A percentile compares a stretch with the other conserved stretches of the same genome.
Conservation (phyloP, 2,329 filamentous ascomycete genomes). For the Stachybotrys echinatus region DNA sequence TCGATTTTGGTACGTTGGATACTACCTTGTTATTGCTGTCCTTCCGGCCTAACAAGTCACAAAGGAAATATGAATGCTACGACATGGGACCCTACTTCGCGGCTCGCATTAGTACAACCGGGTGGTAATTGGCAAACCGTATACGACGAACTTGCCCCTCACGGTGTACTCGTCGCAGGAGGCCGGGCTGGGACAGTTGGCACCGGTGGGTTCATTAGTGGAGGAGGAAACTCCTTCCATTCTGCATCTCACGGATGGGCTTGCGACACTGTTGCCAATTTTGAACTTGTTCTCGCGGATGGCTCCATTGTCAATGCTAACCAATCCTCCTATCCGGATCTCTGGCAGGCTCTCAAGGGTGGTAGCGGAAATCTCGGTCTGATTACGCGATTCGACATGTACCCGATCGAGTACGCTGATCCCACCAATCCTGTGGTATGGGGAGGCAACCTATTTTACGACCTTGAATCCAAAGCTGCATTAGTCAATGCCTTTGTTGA, state of each 20-base stretch:
- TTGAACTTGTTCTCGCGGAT: constrained; percentile 37
- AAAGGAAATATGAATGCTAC: constrained; percentile 22
- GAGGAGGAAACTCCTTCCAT: constrained; percentile 31
- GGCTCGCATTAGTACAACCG: constrained; percentile 25
- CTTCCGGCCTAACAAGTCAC: too few species aligned
- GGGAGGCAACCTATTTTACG: constrained; percentile 23
- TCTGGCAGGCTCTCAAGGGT: constrained; percentile 42
- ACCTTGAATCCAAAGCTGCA: constrained; percentile 10
- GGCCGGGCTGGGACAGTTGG: constrained; percentile 30
- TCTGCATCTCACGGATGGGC: constrained; percentile 23
- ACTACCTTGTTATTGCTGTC: too few species aligned
- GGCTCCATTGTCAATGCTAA: constrained; percentile 38
- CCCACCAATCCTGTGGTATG: constrained; percentile 19
- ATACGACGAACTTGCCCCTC: constrained; percentile 25
- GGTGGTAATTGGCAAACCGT: constrained; percentile 31
- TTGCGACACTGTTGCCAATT: constrained; percentile 36
- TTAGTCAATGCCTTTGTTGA: constrained; percentile 24
- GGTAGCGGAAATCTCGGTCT: constrained; percentile 41
- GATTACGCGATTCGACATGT: constrained; percentile 26
- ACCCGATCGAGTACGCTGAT: constrained; percentile 21
- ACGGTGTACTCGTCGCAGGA: constrained; percentile 25
- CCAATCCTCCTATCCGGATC: constrained; percentile 27
- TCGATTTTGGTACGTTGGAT: constrained; percentile 23
- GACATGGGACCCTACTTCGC: constrained; percentile 19
- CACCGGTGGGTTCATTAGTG: constrained; percentile 25